These are phyloP conservation scores for Salix viminalis DNA, from an alignment of 345 rosid species.

Conservation along the genomic window DNA sequence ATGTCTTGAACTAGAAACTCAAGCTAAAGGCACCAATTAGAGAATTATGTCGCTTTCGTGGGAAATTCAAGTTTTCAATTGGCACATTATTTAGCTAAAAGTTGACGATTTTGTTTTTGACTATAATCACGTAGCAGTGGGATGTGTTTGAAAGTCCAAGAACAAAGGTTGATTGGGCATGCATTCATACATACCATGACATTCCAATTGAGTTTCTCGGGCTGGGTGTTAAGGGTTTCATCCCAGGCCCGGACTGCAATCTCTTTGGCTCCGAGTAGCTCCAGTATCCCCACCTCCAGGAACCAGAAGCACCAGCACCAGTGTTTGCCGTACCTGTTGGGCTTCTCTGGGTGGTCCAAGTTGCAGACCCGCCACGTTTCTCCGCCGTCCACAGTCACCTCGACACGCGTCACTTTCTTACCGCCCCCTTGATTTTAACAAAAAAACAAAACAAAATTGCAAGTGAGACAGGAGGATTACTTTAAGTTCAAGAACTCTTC, in stretches of 20 bases:
- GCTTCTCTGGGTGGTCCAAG: slow-evolving; percentile 66
- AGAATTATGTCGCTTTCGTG: not conserved
- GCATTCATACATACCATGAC: slow-evolving; percentile 53
- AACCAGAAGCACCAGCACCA: slow-evolving; percentile 99
- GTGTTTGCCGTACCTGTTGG: slow-evolving; percentile 62
- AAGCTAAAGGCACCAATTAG: not conserved
- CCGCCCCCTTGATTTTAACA: slow-evolving; percentile 59
- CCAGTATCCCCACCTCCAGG: slow-evolving; percentile 73
- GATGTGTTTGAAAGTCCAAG: too few species aligned
- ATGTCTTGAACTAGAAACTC: too few species aligned
- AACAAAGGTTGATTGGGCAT: too few species aligned
- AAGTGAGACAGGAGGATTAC: slow-evolving; percentile 6
- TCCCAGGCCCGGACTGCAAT: slow-evolving; percentile 97
- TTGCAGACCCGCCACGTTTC: slow-evolving; percentile 84
- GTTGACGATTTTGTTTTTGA: not conserved
- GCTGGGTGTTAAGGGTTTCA: slow-evolving; percentile 81
- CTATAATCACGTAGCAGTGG: not conserved
- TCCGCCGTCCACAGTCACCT: slow-evolving; percentile 88
- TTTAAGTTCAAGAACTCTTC: not conserved
- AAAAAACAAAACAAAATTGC: not conserved
- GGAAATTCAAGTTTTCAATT: not conserved
- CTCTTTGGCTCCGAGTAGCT: slow-evolving; percentile 70
- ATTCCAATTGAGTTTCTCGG: slow-evolving; percentile 93
- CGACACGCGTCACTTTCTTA: slow-evolving; percentile 90
- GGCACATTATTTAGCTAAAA: not conserved